These are phyloP conservation scores for Trifolium subterraneum DNA, from an alignment of 306 rosid species.

Conservation along the genomic window DNA sequence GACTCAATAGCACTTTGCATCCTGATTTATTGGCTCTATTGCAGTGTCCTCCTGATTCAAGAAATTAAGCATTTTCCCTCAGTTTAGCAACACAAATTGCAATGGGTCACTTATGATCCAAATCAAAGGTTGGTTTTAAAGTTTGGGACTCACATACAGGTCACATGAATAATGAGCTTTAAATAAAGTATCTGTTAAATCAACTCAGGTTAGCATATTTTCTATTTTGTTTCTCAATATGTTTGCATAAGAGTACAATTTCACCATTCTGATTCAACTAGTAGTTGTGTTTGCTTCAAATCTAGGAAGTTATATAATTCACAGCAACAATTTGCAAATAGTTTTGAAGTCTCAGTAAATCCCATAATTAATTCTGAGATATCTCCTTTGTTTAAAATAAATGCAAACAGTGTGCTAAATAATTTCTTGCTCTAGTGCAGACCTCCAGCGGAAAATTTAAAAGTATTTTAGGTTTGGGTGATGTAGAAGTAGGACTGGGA, in stretches of 20 bases:
- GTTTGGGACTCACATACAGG: neutral
- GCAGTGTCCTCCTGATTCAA: neutral
- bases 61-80: neutral
- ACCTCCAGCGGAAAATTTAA: neutral
- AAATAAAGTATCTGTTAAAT: neutral
- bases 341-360: neutral
- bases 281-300: neutral
- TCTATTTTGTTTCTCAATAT: neutral
- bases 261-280: neutral
- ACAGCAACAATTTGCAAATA: neutral
- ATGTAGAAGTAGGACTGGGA: neutral
- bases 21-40: slow-evolving; percentile 5
- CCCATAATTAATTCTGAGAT: neutral
- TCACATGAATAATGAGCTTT: neutral
- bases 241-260: too few relatives aligned
- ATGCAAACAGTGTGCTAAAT: neutral
- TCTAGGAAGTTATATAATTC: neutral
- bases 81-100: neutral
- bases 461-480: slow-evolving; percentile 15
- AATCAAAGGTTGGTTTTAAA: neutral
- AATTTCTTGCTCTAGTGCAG: neutral
- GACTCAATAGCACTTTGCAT: neutral
- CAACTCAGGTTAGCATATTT: neutral
- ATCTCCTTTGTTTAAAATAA: neutral
- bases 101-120: neutral